Base-by-base conservation (phyloP, 306 rosid species). In the Pterocarpus macrocarpus region DNA sequence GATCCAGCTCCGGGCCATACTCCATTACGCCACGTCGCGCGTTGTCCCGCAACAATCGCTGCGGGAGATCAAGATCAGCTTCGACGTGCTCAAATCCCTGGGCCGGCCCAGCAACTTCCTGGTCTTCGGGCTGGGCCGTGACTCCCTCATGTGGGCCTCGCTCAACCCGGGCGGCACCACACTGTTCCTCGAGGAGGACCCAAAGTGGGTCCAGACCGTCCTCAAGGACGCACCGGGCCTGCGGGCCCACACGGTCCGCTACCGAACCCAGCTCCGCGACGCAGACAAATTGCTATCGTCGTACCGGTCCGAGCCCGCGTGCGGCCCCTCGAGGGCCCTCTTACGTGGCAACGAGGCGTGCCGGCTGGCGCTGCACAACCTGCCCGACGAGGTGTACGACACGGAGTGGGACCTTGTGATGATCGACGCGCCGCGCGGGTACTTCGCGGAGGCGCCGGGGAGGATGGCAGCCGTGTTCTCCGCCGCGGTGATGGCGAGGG, bases 71-170 rank as follows among this genome's bases (percentile, higher is more conserved):
- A 76, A 28, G 71, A 81, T 89, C 73, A 81, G 97, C 30, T 86
- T 88, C 80, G 87, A 90, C 13, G 96, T 93, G 3, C 84, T 95
- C 14, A 86, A 88, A 73, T 58, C 92, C 0, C 36, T 82, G 39
- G 70, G 75, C 14, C 92, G 90, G 4, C 97, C 97, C 0, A 71
- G 86, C 87, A 95, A 93, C 36, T 93, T 95, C 57, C 96, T 95
- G 8, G 91, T 95, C 0, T 93, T 93, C 72, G 99, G 98, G 0
- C 88, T 95, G 39, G 99, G 99, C 44, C 92, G 88, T 82, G 99
- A 95, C 78, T 95, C 99, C 0, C 91, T 91, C 34, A 93, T 95
- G 99, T 93, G 99, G 99, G 91, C 94, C 55, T 86, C 98, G 9
- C 74, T 95, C 2, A 95, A 95, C 50, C 91, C 99, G 7, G 83